Evolutionary conservation across 768 basidiomycete species (phyloP).

Genomic region (Wakefieldia striispora): DNA sequence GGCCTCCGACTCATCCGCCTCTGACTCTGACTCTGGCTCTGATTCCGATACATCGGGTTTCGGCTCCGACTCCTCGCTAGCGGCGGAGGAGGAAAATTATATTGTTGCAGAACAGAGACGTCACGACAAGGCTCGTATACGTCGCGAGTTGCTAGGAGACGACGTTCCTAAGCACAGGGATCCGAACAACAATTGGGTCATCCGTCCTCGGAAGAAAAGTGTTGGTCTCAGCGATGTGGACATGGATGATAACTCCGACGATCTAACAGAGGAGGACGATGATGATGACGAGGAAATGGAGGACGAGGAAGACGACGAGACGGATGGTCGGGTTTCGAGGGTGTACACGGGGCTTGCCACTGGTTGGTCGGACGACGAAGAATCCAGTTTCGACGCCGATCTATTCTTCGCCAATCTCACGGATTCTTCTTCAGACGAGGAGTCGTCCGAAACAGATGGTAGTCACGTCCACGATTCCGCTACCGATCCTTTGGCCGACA

Average conservation of each 20-base stretch:
- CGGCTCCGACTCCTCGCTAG: constrained; percentile 55
- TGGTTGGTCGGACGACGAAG: constrained; percentile 78
- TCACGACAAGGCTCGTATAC: constrained; percentile 51
- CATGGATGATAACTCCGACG: constrained; percentile 60
- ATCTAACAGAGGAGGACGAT: constrained; percentile 60
- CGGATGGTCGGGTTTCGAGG: constrained; percentile 40
- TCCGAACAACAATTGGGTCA: constrained; percentile 60
- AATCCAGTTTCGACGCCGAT: constrained; percentile 79
- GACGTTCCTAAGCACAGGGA: constrained; percentile 42
- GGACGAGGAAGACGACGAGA: constrained; percentile 45
- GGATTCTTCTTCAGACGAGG: constrained; percentile 44
- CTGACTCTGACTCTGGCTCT: constrained; percentile 37
- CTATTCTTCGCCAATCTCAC: constrained; percentile 80
- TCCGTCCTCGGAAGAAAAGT: constrained; percentile 66
- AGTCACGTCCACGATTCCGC: constrained; percentile 41
- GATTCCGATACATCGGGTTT: constrained; percentile 36
- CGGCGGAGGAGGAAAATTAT: constrained; percentile 62
- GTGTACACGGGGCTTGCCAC: constrained; percentile 65
- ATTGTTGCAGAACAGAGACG: constrained; percentile 47
- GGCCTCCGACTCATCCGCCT: constrained; percentile 45
- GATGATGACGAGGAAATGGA: constrained; percentile 41
- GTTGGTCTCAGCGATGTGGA: constrained; percentile 62
- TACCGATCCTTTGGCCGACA: constrained; percentile 22
- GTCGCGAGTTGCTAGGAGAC: constrained; percentile 58
- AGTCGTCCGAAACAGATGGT: constrained; percentile 42